Base-by-base conservation (phyloP, 768 basidiomycete genomes). In the Boletus reticuloceps region DNA sequence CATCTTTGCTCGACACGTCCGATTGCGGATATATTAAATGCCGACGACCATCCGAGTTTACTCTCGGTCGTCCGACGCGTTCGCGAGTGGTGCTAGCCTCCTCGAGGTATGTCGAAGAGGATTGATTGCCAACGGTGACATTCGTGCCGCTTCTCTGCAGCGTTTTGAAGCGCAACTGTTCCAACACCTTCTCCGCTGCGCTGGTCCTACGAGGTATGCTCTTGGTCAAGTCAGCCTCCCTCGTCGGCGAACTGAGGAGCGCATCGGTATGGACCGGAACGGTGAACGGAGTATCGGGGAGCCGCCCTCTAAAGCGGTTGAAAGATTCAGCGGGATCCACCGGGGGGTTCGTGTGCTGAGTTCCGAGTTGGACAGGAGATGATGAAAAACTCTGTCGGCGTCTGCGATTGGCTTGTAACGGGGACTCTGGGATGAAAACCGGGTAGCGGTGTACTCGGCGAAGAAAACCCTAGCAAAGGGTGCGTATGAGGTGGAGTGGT, bases 391-490 rank as follows among this genome's bases (percentile, higher is more conserved):
- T 75, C 59, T 56, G 71, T 58, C 63, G 58, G 27, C 68, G 70
- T 53, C 62, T 68, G 38, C 62, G 68, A 40, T 43, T 69, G 47
- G 53, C 47, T 40, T 57, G 55, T 17, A 52, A 55, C 50, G 52
- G 66, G 55, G 50, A 64, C 34, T 81, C 77, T 37, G 74, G 72
- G 56, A 86, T 72, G 47, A 91, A 81, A 42, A 95, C 75, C 0
- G 96, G 97, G 79, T 88, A 98, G n/a, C 94, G 85, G 67, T 97
- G 92, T 0, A 98, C 88, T 40, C 97, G 80, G 13, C 93, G 86
- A 16, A 99, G 78, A 69, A 98, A 98, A 0, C 95, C 96, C 86
- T 90, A 57, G 2, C 19, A 31, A 34, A 4, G 14, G 16, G 19
- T 20, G n/a, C 14, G 34, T 4, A 39, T 56, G 25, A 50, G 42